Evolutionary conservation across 345 rosid species (phyloP).

Genomic region (Gynandropsis gynandra): DNA sequence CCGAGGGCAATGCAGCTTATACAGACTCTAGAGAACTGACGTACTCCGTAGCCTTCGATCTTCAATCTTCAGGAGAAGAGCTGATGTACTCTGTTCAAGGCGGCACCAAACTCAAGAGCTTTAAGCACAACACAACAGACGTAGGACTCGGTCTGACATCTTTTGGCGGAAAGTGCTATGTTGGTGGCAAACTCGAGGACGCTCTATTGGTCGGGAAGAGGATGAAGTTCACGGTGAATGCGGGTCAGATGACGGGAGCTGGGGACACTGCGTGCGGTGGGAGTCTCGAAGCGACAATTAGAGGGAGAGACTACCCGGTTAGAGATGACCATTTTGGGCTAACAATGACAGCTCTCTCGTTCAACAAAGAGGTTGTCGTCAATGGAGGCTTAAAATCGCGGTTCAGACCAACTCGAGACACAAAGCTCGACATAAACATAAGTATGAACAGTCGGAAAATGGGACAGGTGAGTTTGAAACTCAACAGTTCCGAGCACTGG

Average conservation of each 20-base stretch:
- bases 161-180: conserved; percentile 50
- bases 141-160: conserved; percentile 61
- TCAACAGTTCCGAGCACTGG: conserved; percentile 61
- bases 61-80: conserved; percentile 73
- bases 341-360: conserved; percentile 57
- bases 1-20: conserved; percentile 63
- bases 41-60: conserved; percentile 58
- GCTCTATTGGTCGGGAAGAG: conserved; percentile 60
- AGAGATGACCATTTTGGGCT: conserved; percentile 50
- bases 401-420: conserved; percentile 49
- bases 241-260: conserved; percentile 54
- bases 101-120: conserved; percentile 50
- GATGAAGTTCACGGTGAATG: conserved; percentile 57
- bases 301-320: conserved; percentile 80
- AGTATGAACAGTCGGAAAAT: conserved; percentile 66
- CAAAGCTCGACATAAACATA: conserved; percentile 42
- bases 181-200: conserved; percentile 77
- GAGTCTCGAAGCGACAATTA: conserved; percentile 55
- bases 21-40: conserved; percentile 42
- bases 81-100: conserved; percentile 53
- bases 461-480: conserved; percentile 65
- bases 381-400: conserved; percentile 66
- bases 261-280: conserved; percentile 67
- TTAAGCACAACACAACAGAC: conserved; percentile 51
- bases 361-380: conserved; percentile 57